Percentiles rank a stretch among this genome's conserved stretches.
phyloP scores from a whole-genome alignment of 768 basidiomycete genomes.

The Trametes cinnabarina region DNA sequence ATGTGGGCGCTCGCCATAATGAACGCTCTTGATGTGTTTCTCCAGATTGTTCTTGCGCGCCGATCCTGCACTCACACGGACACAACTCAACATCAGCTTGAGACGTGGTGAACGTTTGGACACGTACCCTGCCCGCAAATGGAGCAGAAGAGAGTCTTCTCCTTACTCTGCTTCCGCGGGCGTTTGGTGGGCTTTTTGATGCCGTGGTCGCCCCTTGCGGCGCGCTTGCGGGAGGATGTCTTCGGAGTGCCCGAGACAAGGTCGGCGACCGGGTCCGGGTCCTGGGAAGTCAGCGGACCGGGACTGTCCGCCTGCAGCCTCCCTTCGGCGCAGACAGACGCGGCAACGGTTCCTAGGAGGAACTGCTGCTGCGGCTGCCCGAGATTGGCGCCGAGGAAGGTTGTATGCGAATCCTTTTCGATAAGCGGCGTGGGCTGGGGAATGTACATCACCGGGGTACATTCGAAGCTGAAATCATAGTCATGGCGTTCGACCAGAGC shows the following conservation, averaged over 20 bases:
- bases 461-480: too few relatives aligned
- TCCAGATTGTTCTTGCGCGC: constrained; percentile 9
- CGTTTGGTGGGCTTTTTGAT: neutral
- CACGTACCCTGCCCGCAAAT: neutral
- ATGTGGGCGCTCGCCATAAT: neutral
- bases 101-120: neutral
- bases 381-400: too few relatives aligned
- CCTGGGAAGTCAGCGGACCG: neutral
- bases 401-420: too few relatives aligned
- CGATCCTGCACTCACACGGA: neutral
- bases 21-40: constrained; percentile 5
- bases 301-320: neutral
- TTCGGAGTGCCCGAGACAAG: too few relatives aligned
- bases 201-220: too few relatives aligned
- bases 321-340: neutral
- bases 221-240: too few relatives aligned
- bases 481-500: too few relatives aligned
- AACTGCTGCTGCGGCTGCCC: constrained; percentile 8
- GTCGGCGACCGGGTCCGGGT: neutral
- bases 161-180: neutral
- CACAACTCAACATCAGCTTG: neutral
- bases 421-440: too few relatives aligned
- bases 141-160: neutral
- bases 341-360: neutral
- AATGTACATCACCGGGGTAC: too few relatives aligned